These are phyloP conservation scores for Aquilaria agallochum DNA, from an alignment of 441 rosid species.

Conservation along the genomic window DNA sequence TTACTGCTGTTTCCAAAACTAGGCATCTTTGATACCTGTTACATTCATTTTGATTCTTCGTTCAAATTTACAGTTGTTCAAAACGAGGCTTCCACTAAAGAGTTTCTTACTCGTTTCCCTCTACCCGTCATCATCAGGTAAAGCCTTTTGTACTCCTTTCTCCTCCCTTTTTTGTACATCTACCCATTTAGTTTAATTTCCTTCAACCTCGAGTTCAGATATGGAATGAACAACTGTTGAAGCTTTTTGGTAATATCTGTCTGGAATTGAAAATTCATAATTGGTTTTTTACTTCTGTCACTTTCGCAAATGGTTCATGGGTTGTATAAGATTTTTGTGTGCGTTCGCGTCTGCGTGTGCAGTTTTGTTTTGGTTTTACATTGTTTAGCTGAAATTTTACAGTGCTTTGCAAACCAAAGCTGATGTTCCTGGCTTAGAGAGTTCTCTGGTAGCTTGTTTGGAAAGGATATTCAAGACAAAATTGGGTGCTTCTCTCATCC, in stretches of 20 bases:
- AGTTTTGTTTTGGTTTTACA: too few relatives aligned
- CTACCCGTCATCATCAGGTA: slow-evolving; percentile 76
- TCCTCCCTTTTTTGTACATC: neutral
- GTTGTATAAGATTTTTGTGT: too few relatives aligned
- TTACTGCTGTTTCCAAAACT: neutral
- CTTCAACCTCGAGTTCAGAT: neutral
- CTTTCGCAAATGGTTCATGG: too few relatives aligned
- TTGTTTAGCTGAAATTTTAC: slow-evolving; percentile 5
- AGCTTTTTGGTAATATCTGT: neutral
- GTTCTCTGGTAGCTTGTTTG: slow-evolving; percentile 54
- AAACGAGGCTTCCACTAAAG: slow-evolving; percentile 59
- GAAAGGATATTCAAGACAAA: slow-evolving; percentile 73
- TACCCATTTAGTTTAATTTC: neutral
- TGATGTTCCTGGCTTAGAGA: slow-evolving; percentile 53
- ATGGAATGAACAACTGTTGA: neutral
- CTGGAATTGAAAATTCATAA: neutral
- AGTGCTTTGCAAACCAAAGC: slow-evolving; percentile 66
- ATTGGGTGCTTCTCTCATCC: slow-evolving; percentile 76
- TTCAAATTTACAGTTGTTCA: slow-evolving; percentile 41
- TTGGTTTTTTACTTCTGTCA: slow-evolving; percentile 3
- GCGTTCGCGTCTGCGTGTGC: too few relatives aligned
- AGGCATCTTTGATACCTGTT: neutral
- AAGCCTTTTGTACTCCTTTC: neutral
- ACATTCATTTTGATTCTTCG: neutral
- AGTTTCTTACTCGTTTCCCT: slow-evolving; percentile 76